These are phyloP conservation scores for Colletotrichum sp. DNA, from an alignment of 2,329 filamentous ascomycete genomes.

Conservation along the genomic window DNA sequence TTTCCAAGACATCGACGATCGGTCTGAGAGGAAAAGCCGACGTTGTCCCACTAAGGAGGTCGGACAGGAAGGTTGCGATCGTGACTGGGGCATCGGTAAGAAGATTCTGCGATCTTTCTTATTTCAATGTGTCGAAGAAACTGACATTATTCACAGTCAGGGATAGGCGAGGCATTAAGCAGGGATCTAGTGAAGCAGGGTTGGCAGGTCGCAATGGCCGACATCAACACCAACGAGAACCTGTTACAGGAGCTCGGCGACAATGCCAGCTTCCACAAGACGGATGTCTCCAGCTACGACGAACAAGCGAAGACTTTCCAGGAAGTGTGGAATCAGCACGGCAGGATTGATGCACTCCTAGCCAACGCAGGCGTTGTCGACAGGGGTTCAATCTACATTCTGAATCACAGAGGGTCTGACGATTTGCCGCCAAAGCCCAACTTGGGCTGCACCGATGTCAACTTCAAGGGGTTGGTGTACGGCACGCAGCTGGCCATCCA, in stretches of 20 bases:
- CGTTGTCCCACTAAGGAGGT: background rate
- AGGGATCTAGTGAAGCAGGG: constrained; percentile 28
- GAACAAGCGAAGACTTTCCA: constrained; percentile 48
- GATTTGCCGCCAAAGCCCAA: background rate
- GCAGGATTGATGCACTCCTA: constrained; percentile 51
- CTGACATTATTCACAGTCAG: constrained; percentile 38
- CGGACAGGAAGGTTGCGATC: background rate
- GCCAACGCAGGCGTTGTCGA: constrained; percentile 47
- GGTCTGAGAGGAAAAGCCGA: background rate
- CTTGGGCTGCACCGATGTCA: constrained; percentile 49
- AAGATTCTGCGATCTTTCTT: fast-evolving
- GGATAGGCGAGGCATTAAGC: constrained; percentile 49
- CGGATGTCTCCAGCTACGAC: constrained; percentile 51
- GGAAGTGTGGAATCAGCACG: constrained; percentile 45
- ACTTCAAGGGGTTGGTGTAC: constrained; percentile 56
- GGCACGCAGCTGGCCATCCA: constrained; percentile 54
- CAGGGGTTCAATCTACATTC: background rate
- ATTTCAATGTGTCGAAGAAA: fast-evolving
- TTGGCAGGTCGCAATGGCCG: constrained; percentile 41
- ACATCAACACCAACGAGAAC: constrained; percentile 35
- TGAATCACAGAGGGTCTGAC: background rate
- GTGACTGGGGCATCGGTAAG: background rate
- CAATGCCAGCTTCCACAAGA: constrained; percentile 45
- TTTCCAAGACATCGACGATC: fast-evolving
- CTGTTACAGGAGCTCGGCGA: constrained; percentile 37